Evolutionary conservation across 495 filamentous ascomycete genomes (phyloP), one percentile per base, ranked within the genome.

Genomic region (Penicillium coprophilum): DNA sequence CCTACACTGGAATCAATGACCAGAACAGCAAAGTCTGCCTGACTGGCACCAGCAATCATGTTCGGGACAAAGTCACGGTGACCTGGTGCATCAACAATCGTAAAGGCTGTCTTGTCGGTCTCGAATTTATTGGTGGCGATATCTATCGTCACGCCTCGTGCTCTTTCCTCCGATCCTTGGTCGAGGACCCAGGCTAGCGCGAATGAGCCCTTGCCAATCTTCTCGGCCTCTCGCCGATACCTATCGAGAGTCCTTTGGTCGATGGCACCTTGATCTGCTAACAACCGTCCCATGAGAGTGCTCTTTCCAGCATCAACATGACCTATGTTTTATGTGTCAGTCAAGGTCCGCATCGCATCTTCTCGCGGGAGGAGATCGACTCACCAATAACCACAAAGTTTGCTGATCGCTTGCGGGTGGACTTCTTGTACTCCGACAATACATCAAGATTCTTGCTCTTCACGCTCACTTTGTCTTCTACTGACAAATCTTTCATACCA

Each of bases 251-350:
- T 92, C 36, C 91, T 79, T 63, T 94, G 84, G 58, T 96, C 87
- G 6, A 97, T 84, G 1, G 92, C 90, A 27, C 89, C 87, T 36
- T 95, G 81, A 65, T 97, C 95, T 30, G 90, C 87, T 17, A 98
- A 78, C n/a, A 98, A 74, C 15, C 94, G 84, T 10, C 94, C 94
- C 95, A 97, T 97, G 17, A 98, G 78, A 15, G 94, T 98, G 72
- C 91, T 96, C 73, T 98, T 98, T 28, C 94, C 94, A 41, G 93
- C 91, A 72, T 98, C 94, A 44, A 98, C 94, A 72, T 98, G 94
- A 34, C 94, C 91, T 92, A 10, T 6, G 28, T 21, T 30, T 5
- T 24, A 20, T 3, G 17, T 19, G 30, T 71, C 47, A 74, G 59
- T 34, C 38, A 23, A 5, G 19, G 24, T 27, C 15, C 20, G n/a